A percentile compares a stretch with the other conserved stretches of the same genome.
These are phyloP conservation scores for Delitschia confertaspora DNA, from an alignment of 495 filamentous ascomycete genomes.

Conservation along the genomic window DNA sequence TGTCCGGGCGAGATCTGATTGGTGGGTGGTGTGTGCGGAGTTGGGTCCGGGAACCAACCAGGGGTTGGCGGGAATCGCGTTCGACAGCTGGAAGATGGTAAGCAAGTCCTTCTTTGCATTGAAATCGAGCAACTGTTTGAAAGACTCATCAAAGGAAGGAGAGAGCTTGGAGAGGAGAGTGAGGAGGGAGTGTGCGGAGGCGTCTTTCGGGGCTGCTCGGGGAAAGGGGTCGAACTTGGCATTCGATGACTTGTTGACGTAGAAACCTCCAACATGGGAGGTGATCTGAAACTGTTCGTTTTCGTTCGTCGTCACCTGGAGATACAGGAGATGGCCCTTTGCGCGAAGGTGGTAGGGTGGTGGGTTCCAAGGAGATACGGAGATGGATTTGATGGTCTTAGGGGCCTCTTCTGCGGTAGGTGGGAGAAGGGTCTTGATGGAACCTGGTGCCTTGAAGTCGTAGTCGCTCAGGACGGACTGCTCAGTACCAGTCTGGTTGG, in stretches of 20 bases:
- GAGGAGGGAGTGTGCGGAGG: slow-evolving; percentile 76
- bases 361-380: slow-evolving; percentile 91
- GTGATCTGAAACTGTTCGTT: slow-evolving; percentile 91
- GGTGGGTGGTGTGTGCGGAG: slow-evolving; percentile 58
- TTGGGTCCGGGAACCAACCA: slow-evolving; percentile 72
- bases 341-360: slow-evolving; percentile 83
- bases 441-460: slow-evolving; percentile 60
- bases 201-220: slow-evolving; percentile 56
- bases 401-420: slow-evolving; percentile 54
- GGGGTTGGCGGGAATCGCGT: slow-evolving; percentile 81
- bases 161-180: slow-evolving; percentile 68
- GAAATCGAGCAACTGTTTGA: slow-evolving; percentile 65
- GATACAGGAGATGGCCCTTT: slow-evolving; percentile 87
- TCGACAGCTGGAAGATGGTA: slow-evolving; percentile 88
- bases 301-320: slow-evolving; percentile 79
- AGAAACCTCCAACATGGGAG: slow-evolving; percentile 87
- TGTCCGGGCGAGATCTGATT: slow-evolving; percentile 73
- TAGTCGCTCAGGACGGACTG: slow-evolving; percentile 42
- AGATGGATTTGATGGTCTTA: slow-evolving; percentile 81
- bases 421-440: slow-evolving; percentile 63
- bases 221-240: slow-evolving; percentile 87
- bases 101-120: slow-evolving; percentile 79
- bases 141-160: slow-evolving; percentile 67
- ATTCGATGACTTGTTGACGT: slow-evolving; percentile 85
- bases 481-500: background rate